Base-by-base conservation (phyloP, 305 asterid genomes). In the Euphrasia arctica region DNA sequence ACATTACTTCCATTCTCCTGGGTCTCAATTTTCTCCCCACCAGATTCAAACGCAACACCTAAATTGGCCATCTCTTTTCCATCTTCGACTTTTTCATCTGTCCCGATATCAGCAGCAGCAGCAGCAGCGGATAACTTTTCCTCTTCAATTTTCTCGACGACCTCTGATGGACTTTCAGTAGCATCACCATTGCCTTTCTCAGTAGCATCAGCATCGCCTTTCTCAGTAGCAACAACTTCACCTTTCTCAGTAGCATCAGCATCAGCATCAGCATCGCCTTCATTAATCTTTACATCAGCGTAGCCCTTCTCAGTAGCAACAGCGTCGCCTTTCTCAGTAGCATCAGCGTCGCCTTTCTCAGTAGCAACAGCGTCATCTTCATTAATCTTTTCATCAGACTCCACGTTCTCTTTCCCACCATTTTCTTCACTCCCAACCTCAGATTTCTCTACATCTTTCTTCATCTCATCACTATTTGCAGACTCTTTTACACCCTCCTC, bases 1-100 rank as follows among this genome's bases (percentile, higher is more conserved):
- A 66, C 28, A 43, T 62, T 72, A 57, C 78, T 85, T 4, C 75
- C 83, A 54, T 70, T 71, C 70, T 75, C 88, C 60, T 56, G 70
- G 41, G 62, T 34, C 13, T 34, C 79, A 8, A 62, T 70, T 14
- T 68, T 39, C 57, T 78, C 78, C 12, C 63, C 76, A 5, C 51
- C 58, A 13, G 73, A 32, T 62, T 9, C 67, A 2, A 66, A 66
- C 2, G 50, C 68, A 47, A 28, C 63, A 13, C 59, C 64, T 13
- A 6, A 3, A 14, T 70, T 62, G 13, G 59, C 58, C 49, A 61
- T 58, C 69, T 55, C 80, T 10, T 47, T 47, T 12, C 52, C 56
- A 15, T 18, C 28, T n/a, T 15, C 11, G 9, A 5, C 18, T 51
- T 50, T 50, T 50, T 15, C 56, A 51, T 15, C 56, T 0, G 10